Evolutionary conservation across 1,284 basidiomycete species (phyloP), one percentile per base, ranked within the genome.

Genomic region (Waitea zeae): DNA sequence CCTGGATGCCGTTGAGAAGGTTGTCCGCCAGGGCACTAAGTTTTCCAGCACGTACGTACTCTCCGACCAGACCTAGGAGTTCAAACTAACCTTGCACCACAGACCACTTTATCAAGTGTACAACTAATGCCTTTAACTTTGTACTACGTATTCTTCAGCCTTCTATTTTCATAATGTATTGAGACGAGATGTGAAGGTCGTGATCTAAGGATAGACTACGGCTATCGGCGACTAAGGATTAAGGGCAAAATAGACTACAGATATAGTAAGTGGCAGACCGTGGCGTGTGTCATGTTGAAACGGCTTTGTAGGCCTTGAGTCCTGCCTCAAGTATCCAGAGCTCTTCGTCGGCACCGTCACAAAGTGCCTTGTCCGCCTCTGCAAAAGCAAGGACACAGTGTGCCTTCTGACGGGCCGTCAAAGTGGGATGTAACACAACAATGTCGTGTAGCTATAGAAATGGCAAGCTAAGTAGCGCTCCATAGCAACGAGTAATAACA

Each of bases 331-430:
- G 58, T 33, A 90, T 70, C 76, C 95, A 96, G 26, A 99, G 60
- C 54, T 96, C 90, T 54, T 99, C 95, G 47, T 98, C 93, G n/a
- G 87, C 92, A 1, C 95, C 95, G 46, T 98, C 93, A 42, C 83
- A 88, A 30, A 99, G 59, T 0, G 86, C 87, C 54, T 98, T 97
- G 61, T 99, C 95, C 26, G 88, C 88, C 52, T 93, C 88, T 3
- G 90, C 93, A 41, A 98, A 80, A 5, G 76, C 73, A 13, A 97
- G 58, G 1, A 84, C 86, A 41, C 83, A 83, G 19, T 62, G 61
- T 1, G 87, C 71, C 54, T 98, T 98, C 43, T 86, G 78, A 28
- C 74, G 67, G 11, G 84, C 76, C 24, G 73, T 70, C 38, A 98
- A 57, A 0, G 77, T 73, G 1, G 83, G 80, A 50, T 97, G 79